Evolutionary conservation across 768 basidiomycete species (phyloP), one percentile per base, ranked within the genome.

Genomic region (Daedalea quercina): DNA sequence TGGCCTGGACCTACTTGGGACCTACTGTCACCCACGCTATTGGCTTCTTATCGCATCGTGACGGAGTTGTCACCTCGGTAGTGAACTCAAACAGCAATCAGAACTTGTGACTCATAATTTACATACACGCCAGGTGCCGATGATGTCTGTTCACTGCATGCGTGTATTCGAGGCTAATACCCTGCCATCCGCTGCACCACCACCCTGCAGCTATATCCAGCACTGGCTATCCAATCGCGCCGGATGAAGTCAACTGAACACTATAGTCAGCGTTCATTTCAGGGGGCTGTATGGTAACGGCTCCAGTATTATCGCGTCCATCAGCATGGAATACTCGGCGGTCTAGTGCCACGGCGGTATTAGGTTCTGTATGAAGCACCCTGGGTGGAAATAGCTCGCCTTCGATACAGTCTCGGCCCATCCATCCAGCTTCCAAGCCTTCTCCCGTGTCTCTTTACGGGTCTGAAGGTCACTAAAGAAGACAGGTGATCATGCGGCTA

Each of bases 391-490:
- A 9, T 25, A 25, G 8, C 47, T 19, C 59, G 84, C 94, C 84
- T 94, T 92, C 56, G 85, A 84, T 31, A 95, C 93, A 0, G 93
- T 95, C 68, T 90, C 90, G 42, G 89, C 87, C 95, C 95, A 99
- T 3, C 92, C 93, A 56, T 94, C 91, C 59, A 92, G 77, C 62
- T 90, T 80, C 95, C 95, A 99, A 22, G 94, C 93, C 66, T 85
- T 81, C 68, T 95, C 90, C 40, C 95, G 79, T 41, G 76, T 82
- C 58, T 88, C 83, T 69, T 93, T 95, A 54, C 95, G 77, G 8
- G 78, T 78, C 56, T 91, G 83, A 52, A 96, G 75, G 61, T 81
- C 80, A 52, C 88, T 89, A 55, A 47, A 37, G 12, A n/a, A 49
- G 20, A 19, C 47, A 47, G 37, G 31, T 52, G 50, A 47, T 33